Base-by-base conservation (phyloP, 768 basidiomycete genomes). In the Goffeauzyma gilvescens region DNA sequence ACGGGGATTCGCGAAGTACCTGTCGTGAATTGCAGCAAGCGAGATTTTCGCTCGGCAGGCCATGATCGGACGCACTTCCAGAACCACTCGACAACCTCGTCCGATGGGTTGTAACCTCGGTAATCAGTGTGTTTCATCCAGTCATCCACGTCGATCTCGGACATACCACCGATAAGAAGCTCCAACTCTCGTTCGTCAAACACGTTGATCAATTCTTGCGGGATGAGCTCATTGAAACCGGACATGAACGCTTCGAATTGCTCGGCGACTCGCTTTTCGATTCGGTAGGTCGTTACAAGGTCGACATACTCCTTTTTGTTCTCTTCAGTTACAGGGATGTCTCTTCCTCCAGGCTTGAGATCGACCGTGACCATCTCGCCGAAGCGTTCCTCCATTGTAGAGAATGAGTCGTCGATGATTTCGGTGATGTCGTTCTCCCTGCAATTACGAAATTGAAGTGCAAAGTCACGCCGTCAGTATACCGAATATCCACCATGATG, bases 71-170 rank as follows among this genome's bases (percentile, higher is more conserved):
- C 84, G 55, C 85, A 87, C 68, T 95, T 86, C 93, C 93, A 98
- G 79, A 98, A 98, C 93, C 93, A 98, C 59, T 95, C 86, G 44
- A 98, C 89, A 36, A 65, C 64, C 42, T 65, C 64, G 41, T 65
- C 64, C 4, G 56, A 54, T n/a, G 62, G 64, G 55, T 62, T 64
- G 51, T 60, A 60, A 38, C 62, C 90, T 51, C 90, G 79, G 67
- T 96, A 96, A 63, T 96, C 93, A 27, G 93, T 98, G 67, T 89
- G 93, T 68, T 96, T 95, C 59, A 79, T 84, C 93, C 93, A 96
- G 63, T 93, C 90, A 51, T 95, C 87, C 74, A 96, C 87, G 58
- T 98, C 93, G 53, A 96, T 95, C 68, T 98, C 93, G 34, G 89
- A 93, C 85, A 96, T 95, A 54, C 93, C 93, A 57, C 93, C 93